Evolutionary conservation across 139 green algal species (phyloP), one percentile per base, ranked within the genome.

Genomic region (Chlamydomonas sp.): DNA sequence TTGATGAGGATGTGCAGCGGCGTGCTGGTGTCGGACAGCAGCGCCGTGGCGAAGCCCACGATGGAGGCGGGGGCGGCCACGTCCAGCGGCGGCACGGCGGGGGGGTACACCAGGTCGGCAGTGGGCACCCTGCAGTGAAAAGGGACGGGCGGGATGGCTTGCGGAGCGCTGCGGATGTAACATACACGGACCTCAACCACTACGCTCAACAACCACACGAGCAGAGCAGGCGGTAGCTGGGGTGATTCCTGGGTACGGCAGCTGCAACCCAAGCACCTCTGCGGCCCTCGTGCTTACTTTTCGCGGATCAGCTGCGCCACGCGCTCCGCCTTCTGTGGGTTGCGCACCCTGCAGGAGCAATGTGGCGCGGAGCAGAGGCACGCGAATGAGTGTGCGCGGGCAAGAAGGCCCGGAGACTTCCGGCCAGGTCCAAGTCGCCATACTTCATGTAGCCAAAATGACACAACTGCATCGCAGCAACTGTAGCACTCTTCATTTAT

Each of bases 1-100:
- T 94, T 94, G 18, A 94, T 82, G 14, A 94, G 85, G 49, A 94
- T 91, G 90, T 92, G 73, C 12, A 94, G 78, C 15, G 85, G 81
- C 10, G 78, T 81, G 85, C 79, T 8, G 75, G 84, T 78, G 84
- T 71, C 75, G 31, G 83, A 63, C 17, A 83, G 63, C 63, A 88
- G 75, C 57, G 63, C 63, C 18, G 17, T 9, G 0, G 84, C 84
- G 64, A 88, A 88, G 63, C 61, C 59, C 18, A 3, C 5, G 58
- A 88, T 77, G 49, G 84, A 88, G 18, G 84, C 75, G 4, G 75
- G 84, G 63, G 68, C 57, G n/a, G 75, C 18, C 8, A 88, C 6
- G 74, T 88, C 84, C 16, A 88, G 49, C 1, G 84, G 75, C 3
- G 84, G 84, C 20, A 88, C 31, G 63, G 72, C 73, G 3, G 59